Percentiles rank a stretch among this genome's conserved stretches.
These are phyloP conservation scores for Spathaspora jeffriesii DNA, from an alignment of 1,139 yeast species.

Conservation along the genomic window DNA sequence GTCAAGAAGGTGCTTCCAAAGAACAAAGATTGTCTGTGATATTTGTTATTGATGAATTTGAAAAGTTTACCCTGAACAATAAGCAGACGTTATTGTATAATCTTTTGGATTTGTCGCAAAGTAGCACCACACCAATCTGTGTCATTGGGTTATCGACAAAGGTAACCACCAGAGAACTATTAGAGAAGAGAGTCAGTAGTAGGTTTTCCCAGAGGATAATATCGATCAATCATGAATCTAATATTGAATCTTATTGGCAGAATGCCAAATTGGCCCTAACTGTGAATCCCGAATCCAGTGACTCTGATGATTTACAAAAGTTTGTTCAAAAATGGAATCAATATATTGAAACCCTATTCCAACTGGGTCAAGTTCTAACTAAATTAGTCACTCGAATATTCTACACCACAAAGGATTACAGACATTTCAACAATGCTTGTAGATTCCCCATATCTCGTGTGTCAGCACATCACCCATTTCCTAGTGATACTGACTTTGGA, in stretches of 20 bases:
- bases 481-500: slow-evolving; percentile 31
- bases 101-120: slow-evolving; percentile 81
- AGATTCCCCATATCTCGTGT: slow-evolving; percentile 47
- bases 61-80: slow-evolving; percentile 66
- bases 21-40: slow-evolving; percentile 54
- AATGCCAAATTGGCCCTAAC: slow-evolving; percentile 28
- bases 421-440: slow-evolving; percentile 53
- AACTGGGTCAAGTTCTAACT: slow-evolving; percentile 8
- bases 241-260: slow-evolving; percentile 44
- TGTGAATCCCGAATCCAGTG: slow-evolving; percentile 16
- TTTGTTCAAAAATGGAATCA: slow-evolving; percentile 54
- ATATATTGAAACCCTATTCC: slow-evolving; percentile 30
- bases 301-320: neutral
- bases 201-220: slow-evolving; percentile 83
- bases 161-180: slow-evolving; percentile 71
- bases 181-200: slow-evolving; percentile 90
- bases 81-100: slow-evolving; percentile 87
- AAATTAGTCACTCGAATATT: slow-evolving; percentile 43
- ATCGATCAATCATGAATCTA: slow-evolving; percentile 52
- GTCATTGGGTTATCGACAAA: slow-evolving; percentile 81
- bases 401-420: slow-evolving; percentile 60
- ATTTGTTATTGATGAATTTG: slow-evolving; percentile 84
- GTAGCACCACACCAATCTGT: slow-evolving; percentile 73
- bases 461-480: slow-evolving; percentile 25
- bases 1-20: slow-evolving; percentile 15